These are phyloP conservation scores for Garcia nutans DNA, from an alignment of 345 rosid genomes.

Conservation along the genomic window DNA sequence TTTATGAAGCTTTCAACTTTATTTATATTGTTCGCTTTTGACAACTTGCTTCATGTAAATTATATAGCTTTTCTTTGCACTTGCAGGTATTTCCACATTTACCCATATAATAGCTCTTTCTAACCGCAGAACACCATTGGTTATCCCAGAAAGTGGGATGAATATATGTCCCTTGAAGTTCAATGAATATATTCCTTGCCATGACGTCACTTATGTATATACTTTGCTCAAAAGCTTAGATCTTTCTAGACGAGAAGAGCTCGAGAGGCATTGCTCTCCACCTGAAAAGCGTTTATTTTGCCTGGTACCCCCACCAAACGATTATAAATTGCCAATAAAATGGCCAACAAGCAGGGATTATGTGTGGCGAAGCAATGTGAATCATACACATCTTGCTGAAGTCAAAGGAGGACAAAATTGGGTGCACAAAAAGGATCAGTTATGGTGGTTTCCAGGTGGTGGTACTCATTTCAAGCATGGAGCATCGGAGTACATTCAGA, in stretches of 20 bases:
- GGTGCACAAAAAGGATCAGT: constrained; percentile 71
- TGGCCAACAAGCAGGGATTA: constrained; percentile 93
- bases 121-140: constrained; percentile 49
- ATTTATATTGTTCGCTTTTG: neutral
- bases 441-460: constrained; percentile 99
- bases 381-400: constrained; percentile 82
- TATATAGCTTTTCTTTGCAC: constrained; percentile 15
- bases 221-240: constrained; percentile 56
- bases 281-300: constrained; percentile 74
- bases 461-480: constrained; percentile 98
- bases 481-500: constrained; percentile 82
- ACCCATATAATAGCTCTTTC: constrained; percentile 55
- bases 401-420: constrained; percentile 97
- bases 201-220: constrained; percentile 55
- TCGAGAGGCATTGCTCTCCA: constrained; percentile 91
- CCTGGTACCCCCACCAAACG: constrained; percentile 84
- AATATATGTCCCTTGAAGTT: constrained; percentile 67
- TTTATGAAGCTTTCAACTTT: constrained; percentile 2
- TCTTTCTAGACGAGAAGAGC: constrained; percentile 69
- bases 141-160: constrained; percentile 61
- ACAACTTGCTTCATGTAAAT: neutral
- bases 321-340: constrained; percentile 76
- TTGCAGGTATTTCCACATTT: constrained; percentile 49
- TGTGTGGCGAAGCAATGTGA: constrained; percentile 92
- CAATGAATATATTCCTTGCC: constrained; percentile 89